These are phyloP conservation scores for Sparassis latifolia DNA, from an alignment of 1,284 basidiomycete species.

Conservation along the genomic window DNA sequence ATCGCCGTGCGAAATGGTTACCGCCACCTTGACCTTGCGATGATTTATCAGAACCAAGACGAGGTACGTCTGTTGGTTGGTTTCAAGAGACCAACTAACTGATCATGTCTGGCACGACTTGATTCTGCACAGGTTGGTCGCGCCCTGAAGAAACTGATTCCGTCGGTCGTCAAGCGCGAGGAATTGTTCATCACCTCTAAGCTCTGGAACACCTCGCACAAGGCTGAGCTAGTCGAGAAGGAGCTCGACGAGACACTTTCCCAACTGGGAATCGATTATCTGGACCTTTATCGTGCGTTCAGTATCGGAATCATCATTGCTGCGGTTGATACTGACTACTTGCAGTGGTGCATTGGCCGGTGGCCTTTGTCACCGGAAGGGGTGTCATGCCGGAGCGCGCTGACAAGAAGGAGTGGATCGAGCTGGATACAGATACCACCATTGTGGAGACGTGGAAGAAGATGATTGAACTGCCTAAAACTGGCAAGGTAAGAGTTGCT, in stretches of 20 bases:
- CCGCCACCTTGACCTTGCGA: slow-evolving; percentile 75
- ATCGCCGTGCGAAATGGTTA: slow-evolving; percentile 29
- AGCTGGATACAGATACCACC: slow-evolving; percentile 54
- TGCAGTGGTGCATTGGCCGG: slow-evolving; percentile 84
- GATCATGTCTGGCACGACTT: no score
- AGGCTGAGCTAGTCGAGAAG: slow-evolving; percentile 57
- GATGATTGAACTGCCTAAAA: slow-evolving; percentile 54
- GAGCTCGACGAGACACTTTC: slow-evolving; percentile 72
- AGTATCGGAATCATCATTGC: not conserved
- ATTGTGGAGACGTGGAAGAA: slow-evolving; percentile 82
- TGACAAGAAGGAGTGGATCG: slow-evolving; percentile 37
- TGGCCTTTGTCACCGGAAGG: slow-evolving; percentile 62
- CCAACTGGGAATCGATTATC: slow-evolving; percentile 66
- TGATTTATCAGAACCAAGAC: slow-evolving; percentile 69
- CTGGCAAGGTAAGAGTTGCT: slow-evolving; percentile 35
- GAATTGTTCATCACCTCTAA: slow-evolving; percentile 85
- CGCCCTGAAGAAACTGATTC: slow-evolving; percentile 73
- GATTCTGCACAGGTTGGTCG: slow-evolving; percentile 42
- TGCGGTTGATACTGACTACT: not conserved
- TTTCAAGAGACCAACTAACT: no score
- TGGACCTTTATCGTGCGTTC: slow-evolving; percentile 61
- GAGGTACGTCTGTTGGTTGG: slow-evolving; percentile 17
- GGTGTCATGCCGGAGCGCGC: slow-evolving; percentile 50
- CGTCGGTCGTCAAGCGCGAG: slow-evolving; percentile 72
- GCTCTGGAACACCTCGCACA: slow-evolving; percentile 69